Conservation (phyloP, 306 rosid genomes). For the Vigna unguiculata region DNA sequence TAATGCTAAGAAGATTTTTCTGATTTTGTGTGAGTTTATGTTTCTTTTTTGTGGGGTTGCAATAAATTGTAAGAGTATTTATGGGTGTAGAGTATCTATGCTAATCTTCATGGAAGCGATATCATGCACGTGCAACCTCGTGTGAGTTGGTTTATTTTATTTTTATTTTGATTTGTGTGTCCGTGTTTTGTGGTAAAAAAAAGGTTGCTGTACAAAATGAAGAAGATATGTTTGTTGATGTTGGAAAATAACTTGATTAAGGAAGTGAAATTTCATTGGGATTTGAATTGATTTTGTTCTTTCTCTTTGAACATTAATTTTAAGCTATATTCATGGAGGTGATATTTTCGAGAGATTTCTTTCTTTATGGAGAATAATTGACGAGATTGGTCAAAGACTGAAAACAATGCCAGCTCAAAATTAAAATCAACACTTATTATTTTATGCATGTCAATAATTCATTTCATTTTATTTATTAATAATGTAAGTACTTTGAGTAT, state of each 20-base stretch:
- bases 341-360: slow-evolving; percentile 1
- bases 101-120: slow-evolving; percentile 45
- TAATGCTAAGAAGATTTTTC: background rate
- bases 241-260: slow-evolving; percentile 17
- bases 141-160: slow-evolving; percentile 29
- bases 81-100: slow-evolving; percentile 37
- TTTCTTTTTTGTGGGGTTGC: background rate
- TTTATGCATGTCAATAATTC: slow-evolving; percentile 4
- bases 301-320: background rate
- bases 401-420: slow-evolving; percentile 41
- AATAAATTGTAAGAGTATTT: slow-evolving; percentile 14
- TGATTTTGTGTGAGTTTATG: background rate
- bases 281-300: background rate
- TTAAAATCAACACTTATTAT: background rate
- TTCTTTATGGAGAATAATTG: slow-evolving; percentile 19
- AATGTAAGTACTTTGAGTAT: background rate
- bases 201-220: background rate
- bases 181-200: slow-evolving; percentile 16
- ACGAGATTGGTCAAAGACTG: slow-evolving; percentile 10
- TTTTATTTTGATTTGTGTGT: background rate
- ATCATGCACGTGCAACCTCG: slow-evolving; percentile 58
- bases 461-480: background rate
- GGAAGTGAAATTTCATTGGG: background rate
- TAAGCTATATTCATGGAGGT: slow-evolving; percentile 3
- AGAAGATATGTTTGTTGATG: background rate